These are phyloP conservation scores for Tephrocybe sp. DNA, from an alignment of 768 basidiomycete species.

Conservation along the genomic window DNA sequence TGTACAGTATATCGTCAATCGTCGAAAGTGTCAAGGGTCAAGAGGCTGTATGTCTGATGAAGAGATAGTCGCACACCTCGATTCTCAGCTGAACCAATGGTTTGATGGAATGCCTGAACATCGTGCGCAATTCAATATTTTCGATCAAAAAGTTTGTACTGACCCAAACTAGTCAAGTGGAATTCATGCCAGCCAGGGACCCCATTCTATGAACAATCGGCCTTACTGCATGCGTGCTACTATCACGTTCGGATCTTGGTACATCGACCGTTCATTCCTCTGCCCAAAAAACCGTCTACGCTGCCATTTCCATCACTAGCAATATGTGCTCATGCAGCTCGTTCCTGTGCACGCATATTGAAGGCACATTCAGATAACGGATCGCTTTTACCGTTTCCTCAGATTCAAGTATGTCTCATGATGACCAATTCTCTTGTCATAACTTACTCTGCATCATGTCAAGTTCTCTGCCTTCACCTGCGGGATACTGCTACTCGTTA, in stretches of 20 bases:
- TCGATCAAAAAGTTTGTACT: constrained; percentile 31
- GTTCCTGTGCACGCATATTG: constrained; percentile 67
- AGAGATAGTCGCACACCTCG: constrained; percentile 66
- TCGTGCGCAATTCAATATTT: constrained; percentile 42
- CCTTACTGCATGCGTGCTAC: constrained; percentile 43
- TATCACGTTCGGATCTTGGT: constrained; percentile 65
- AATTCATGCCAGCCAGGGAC: constrained; percentile 29
- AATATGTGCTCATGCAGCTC: constrained; percentile 80
- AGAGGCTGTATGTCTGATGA: constrained; percentile 30
- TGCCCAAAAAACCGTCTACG: constrained; percentile 43
- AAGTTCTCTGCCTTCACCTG: constrained; percentile 37
- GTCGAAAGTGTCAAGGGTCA: constrained; percentile 5
- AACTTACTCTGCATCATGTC: constrained; percentile 11
- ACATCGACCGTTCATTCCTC: constrained; percentile 77
- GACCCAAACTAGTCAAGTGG: constrained; percentile 30
- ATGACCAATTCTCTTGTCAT: background rate
- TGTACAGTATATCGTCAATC: constrained; percentile 16
- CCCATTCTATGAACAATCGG: constrained; percentile 55
- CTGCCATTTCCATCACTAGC: constrained; percentile 59
- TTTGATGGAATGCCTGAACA: constrained; percentile 64
- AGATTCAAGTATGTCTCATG: constrained; percentile 32
- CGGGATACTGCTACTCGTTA: constrained; percentile 57
- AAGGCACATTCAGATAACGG: constrained; percentile 41
- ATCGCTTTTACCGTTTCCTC: constrained; percentile 29
- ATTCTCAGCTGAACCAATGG: constrained; percentile 76